phyloP scores from a whole-genome alignment of 1,284 basidiomycete species.

The Trichosporon sp. region DNA sequence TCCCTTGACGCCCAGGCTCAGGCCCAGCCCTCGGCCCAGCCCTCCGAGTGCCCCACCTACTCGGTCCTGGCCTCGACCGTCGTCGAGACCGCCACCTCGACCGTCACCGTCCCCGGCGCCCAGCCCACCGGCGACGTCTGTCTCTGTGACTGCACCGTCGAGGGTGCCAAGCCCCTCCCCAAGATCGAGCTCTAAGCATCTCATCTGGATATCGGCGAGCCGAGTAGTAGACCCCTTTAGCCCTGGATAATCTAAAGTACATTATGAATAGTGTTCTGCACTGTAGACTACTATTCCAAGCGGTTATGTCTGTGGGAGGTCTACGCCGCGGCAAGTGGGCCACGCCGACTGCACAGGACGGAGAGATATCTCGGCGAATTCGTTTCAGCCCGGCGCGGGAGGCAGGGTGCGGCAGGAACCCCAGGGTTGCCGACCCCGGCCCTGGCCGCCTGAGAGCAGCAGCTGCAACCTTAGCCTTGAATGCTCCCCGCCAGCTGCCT shows the following conservation, averaged over 20 bases:
- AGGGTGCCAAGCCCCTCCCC: slow-evolving; percentile 15
- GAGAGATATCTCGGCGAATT: slow-evolving; percentile 2
- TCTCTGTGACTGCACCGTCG: slow-evolving; percentile 7
- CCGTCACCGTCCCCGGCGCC: background rate
- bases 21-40: background rate
- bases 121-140: slow-evolving; percentile 7
- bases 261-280: background rate
- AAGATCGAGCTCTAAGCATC: slow-evolving; percentile 12
- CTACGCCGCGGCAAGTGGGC: background rate
- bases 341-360: background rate
- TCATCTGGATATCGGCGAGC: background rate
- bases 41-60: background rate
- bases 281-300: background rate
- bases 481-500: background rate
- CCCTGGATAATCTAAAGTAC: background rate
- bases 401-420: background rate
- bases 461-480: background rate
- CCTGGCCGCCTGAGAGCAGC: background rate
- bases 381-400: background rate
- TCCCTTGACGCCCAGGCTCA: background rate
- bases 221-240: background rate
- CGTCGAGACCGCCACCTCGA: slow-evolving; percentile 7
- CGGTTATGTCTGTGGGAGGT: background rate
- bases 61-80: background rate
- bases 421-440: background rate